Conservation (phyloP, 495 filamentous ascomycete species). For the Corynascus novoguineensis region DNA sequence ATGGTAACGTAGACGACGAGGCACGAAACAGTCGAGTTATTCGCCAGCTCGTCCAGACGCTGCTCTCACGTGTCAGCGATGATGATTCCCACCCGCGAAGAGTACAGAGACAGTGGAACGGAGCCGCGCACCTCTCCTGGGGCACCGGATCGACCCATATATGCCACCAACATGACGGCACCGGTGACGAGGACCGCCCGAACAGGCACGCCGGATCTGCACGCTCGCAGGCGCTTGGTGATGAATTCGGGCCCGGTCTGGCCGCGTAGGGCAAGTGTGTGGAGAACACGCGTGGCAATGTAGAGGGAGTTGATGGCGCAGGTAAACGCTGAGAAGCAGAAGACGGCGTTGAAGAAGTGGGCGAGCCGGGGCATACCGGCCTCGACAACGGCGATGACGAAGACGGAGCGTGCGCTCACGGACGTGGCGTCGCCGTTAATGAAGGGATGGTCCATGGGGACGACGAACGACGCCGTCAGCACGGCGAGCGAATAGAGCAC, state of each 20-base stretch:
- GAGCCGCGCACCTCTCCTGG: constrained; percentile 31
- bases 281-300: constrained; percentile 41
- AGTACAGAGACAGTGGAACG: not conserved
- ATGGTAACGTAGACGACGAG: constrained; percentile 42
- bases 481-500: constrained; percentile 40
- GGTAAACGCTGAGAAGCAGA: constrained; percentile 45
- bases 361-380: constrained; percentile 37
- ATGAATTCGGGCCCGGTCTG: constrained; percentile 39
- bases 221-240: constrained; percentile 28
- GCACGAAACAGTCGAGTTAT: constrained; percentile 43
- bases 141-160: constrained; percentile 38
- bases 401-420: constrained; percentile 37
- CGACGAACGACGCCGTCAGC: constrained; percentile 40
- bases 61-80: constrained; percentile 1
- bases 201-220: constrained; percentile 45
- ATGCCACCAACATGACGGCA: constrained; percentile 41
- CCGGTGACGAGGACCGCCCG: constrained; percentile 45
- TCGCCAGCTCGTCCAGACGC: constrained; percentile 37
- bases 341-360: constrained; percentile 46
- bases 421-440: constrained; percentile 40
- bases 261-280: constrained; percentile 41
- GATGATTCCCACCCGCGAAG: not conserved
- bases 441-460: constrained; percentile 42
- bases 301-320: constrained; percentile 45
- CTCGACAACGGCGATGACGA: constrained; percentile 43